Conservation (phyloP, 2,329 filamentous ascomycete species). For the Phyllosticta capitalensis region DNA sequence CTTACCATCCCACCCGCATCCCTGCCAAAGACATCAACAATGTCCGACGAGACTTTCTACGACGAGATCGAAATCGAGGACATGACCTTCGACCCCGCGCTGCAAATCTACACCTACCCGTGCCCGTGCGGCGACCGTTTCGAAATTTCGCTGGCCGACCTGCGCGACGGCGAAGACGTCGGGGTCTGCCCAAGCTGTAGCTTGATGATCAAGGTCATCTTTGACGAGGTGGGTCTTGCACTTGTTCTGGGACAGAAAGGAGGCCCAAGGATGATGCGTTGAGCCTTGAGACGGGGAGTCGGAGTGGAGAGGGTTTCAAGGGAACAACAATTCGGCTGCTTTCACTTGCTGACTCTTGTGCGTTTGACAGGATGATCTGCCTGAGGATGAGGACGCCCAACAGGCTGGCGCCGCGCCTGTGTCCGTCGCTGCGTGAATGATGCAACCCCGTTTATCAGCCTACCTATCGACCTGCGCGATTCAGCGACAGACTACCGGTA, state of each 20-base stretch:
- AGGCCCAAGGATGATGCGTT: background rate
- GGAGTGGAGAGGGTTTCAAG: background rate
- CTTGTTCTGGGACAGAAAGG: background rate
- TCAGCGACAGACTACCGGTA: background rate
- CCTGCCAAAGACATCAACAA: slow-evolving; percentile 24
- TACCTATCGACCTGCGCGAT: background rate
- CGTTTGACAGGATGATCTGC: slow-evolving; percentile 39
- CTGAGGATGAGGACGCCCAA: slow-evolving; percentile 35
- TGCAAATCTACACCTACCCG: slow-evolving; percentile 90
- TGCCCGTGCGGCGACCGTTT: slow-evolving; percentile 97
- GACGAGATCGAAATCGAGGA: slow-evolving; percentile 97
- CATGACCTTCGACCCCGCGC: slow-evolving; percentile 76
- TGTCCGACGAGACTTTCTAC: slow-evolving; percentile 57
- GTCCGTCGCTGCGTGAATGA: slow-evolving; percentile 30
- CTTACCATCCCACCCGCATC: background rate
- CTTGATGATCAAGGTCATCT: slow-evolving; percentile 92
- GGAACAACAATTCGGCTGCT: background rate
- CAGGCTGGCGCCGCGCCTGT: slow-evolving; percentile 20
- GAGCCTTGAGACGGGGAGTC: background rate
- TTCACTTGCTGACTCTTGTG: background rate
- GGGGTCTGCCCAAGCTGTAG: slow-evolving; percentile 97
- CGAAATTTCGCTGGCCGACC: slow-evolving; percentile 75
- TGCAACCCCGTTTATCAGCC: background rate
- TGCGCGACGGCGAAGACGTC: slow-evolving; percentile 84
- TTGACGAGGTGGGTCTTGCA: slow-evolving; percentile 60